Base-by-base conservation (phyloP, 495 filamentous ascomycete genomes). In the Niebla homalea region DNA sequence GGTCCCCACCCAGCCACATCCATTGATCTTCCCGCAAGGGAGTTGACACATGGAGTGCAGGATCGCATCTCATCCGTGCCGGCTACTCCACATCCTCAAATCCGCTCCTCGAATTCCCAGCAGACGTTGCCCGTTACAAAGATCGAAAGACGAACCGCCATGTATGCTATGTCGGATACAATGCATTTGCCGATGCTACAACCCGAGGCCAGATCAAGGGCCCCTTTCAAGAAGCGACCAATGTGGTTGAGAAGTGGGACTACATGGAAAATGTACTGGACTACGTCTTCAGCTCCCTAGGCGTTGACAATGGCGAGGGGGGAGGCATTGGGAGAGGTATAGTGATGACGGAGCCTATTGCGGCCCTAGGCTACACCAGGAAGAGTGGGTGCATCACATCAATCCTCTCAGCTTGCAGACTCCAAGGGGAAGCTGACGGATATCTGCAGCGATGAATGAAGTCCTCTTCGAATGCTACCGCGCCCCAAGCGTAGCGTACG, bases 231-330 rank as follows among this genome's bases (percentile, higher is more conserved):
- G 78, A 84, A 4, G 88, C 86, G 19, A 86, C 78, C 39, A 90
- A 88, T 49, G 83, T 98, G 25, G 81, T 97, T 40, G 87, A 84
- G 60, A 98, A 96, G 63, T 98, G 93, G 85, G 92, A 98, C 62
- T 88, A 87, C 15, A 84, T 94, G 79, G 92, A 98, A 62, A 86
- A 86, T 32, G 71, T 95, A 21, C 64, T 98, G 47, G 92, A 98
- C 63, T 92, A 94, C 59, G 70, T 88, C 23, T 97, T 98, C 64
- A 68, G 94, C 42, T 95, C 94, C 67, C 68, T 98, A 36, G 93
- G 92, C 12, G 73, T 96, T 47, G 85, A 94, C 49, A 84, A 82
- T 5, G 70, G 70, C 15, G 65, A 70, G 44, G 7, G 19, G 32
- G 87, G 85, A 26, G 74, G 75, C 7, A 76, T 98, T 36, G 89